Evolutionary conservation across 768 basidiomycete species (phyloP).

Genomic region (Leccinum variicolor): DNA sequence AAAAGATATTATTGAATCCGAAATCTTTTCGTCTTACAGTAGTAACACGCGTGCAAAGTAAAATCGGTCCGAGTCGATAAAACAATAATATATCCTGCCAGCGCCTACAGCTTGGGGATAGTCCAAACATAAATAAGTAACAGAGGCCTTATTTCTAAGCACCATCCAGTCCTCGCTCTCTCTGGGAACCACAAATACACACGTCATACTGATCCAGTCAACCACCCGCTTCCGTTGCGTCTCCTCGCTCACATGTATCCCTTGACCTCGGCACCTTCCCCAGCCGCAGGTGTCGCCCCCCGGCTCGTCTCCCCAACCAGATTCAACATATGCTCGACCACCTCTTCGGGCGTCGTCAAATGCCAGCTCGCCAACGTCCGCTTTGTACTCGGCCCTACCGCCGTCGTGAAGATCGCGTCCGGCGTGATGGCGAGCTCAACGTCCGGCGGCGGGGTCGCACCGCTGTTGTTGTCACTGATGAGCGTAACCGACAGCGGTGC

Average conservation of each 20-base stretch:
- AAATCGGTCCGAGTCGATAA: neutral
- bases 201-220: neutral
- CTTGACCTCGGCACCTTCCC: slow-evolving; percentile 9
- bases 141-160: no score
- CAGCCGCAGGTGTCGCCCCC: neutral
- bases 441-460: slow-evolving; percentile 35
- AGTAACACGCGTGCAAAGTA: neutral
- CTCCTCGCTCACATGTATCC: slow-evolving; percentile 15
- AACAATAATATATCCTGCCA: neutral
- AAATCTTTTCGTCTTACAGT: neutral
- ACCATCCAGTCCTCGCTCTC: neutral
- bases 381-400: slow-evolving; percentile 89
- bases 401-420: slow-evolving; percentile 84
- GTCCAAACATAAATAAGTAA: neutral
- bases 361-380: slow-evolving; percentile 91
- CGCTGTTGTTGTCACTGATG: slow-evolving; percentile 12
- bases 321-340: slow-evolving; percentile 74
- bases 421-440: slow-evolving; percentile 62
- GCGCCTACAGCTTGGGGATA: neutral
- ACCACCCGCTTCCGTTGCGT: neutral
- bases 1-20: neutral
- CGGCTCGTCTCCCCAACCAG: slow-evolving; percentile 42
- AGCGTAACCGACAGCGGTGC: slow-evolving; percentile 52
- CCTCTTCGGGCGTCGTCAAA: slow-evolving; percentile 83
- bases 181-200: neutral